phyloP scores from a whole-genome alignment of 768 basidiomycete species.

The Stropharia rugosoannulata region DNA sequence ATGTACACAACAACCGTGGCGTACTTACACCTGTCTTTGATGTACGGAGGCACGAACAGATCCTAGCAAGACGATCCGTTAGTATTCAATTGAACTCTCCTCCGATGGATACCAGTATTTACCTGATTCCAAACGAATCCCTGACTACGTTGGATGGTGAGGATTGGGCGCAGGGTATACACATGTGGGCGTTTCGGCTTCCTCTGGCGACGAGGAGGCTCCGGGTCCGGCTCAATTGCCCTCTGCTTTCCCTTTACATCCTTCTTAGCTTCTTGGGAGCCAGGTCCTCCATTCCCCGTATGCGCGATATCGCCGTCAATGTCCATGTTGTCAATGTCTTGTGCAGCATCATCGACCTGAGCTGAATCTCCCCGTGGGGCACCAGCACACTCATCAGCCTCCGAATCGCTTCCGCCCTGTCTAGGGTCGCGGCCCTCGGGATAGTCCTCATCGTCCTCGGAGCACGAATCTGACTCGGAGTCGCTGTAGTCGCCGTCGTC shows the following conservation, averaged over 20 bases:
- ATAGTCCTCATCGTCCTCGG: slow-evolving; percentile 76
- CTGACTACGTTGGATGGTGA: slow-evolving; percentile 85
- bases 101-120: slow-evolving; percentile 19
- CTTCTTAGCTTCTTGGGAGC: slow-evolving; percentile 40
- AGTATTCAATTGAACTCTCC: neutral
- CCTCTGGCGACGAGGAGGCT: slow-evolving; percentile 44
- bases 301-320: slow-evolving; percentile 51
- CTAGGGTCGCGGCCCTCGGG: slow-evolving; percentile 13
- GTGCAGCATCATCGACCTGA: slow-evolving; percentile 20
- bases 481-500: slow-evolving; percentile 64
- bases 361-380: slow-evolving; percentile 17
- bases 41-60: slow-evolving; percentile 84
- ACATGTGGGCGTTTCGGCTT: slow-evolving; percentile 53
- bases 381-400: slow-evolving; percentile 32
- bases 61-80: slow-evolving; percentile 45
- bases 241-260: slow-evolving; percentile 82
- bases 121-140: slow-evolving; percentile 94
- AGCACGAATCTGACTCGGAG: slow-evolving; percentile 62
- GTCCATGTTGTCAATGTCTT: slow-evolving; percentile 51
- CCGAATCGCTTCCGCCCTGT: slow-evolving; percentile 28
- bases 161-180: slow-evolving; percentile 72
- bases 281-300: slow-evolving; percentile 25
- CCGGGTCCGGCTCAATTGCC: slow-evolving; percentile 66
- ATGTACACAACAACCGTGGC: slow-evolving; percentile 8
- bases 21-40: slow-evolving; percentile 84